These are phyloP conservation scores for Globisporangium cystogenes DNA, from an alignment of 352 stramenopile genomes.

Conservation along the genomic window DNA sequence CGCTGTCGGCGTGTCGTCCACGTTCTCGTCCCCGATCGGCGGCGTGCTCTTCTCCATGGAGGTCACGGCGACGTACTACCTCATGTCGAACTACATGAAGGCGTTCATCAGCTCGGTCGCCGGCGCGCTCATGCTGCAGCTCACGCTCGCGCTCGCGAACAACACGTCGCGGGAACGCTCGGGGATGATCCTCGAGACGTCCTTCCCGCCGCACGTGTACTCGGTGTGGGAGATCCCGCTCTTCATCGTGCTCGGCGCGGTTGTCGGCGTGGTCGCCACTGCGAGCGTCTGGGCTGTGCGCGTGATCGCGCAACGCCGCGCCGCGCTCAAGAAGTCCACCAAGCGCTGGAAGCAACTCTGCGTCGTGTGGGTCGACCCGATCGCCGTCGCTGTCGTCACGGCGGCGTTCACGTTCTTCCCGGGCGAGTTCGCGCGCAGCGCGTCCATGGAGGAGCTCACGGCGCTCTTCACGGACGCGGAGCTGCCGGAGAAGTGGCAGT, in stretches of 20 bases:
- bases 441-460: conserved; percentile 52
- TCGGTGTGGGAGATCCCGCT: conserved; percentile 71
- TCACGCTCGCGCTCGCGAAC: conserved; percentile 56
- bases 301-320: conserved; percentile 38
- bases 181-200: conserved; percentile 41
- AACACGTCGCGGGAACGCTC: conserved; percentile 45
- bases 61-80: conserved; percentile 86
- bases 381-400: conserved; percentile 59
- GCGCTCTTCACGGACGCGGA: conserved; percentile 53
- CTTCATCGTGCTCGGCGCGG: conserved; percentile 47
- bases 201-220: conserved; percentile 46
- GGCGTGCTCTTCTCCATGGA: conserved; percentile 95
- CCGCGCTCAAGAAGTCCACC: conserved; percentile 27
- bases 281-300: conserved; percentile 59
- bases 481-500: conserved; percentile 39
- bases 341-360: conserved; percentile 41
- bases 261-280: conserved; percentile 54
- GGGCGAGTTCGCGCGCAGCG: conserved; percentile 50
- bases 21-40: conserved; percentile 92
- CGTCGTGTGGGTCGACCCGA: conserved; percentile 60
- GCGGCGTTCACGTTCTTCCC: conserved; percentile 67
- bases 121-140: conserved; percentile 67
- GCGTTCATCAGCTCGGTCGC: conserved; percentile 82
- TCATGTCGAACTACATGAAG: conserved; percentile 90
- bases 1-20: conserved; percentile 89